phyloP scores from a whole-genome alignment of 2,329 filamentous ascomycete species.

The Dendryphion nanum region DNA sequence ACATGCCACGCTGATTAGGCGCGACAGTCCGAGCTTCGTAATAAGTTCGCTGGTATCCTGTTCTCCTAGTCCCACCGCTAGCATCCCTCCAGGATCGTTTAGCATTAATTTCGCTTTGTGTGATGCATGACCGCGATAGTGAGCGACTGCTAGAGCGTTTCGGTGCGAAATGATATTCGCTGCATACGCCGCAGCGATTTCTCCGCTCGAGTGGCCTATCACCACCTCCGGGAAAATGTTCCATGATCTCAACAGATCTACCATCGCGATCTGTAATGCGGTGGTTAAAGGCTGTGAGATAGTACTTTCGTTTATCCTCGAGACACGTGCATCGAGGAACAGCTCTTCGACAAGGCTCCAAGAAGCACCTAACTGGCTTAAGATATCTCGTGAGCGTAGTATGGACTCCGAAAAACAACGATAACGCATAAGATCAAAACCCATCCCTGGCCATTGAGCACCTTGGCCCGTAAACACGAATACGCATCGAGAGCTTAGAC shows the following conservation, averaged over 20 bases:
- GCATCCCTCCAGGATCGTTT: background rate
- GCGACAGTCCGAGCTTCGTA: background rate
- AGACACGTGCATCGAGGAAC: background rate
- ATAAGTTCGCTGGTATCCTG: background rate
- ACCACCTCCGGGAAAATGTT: conserved; percentile 12
- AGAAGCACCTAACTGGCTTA: conserved; percentile 8
- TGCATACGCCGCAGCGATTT: conserved; percentile 32
- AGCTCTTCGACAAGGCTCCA: conserved; percentile 10
- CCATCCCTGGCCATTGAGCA: conserved; percentile 28
- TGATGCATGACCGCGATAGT: background rate
- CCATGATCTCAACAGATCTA: conserved; percentile 12
- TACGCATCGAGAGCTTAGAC: conserved; percentile 1
- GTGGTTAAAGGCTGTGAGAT: conserved; percentile 15
- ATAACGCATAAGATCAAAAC: conserved; percentile 15
- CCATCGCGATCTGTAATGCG: conserved; percentile 16
- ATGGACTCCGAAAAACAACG: conserved; percentile 11
- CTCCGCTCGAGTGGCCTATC: conserved; percentile 32
- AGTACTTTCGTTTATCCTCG: conserved; percentile 2
- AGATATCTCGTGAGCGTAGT: conserved; percentile 3
- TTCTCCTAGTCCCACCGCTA: background rate
- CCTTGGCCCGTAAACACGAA: conserved; percentile 36
- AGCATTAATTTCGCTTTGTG: background rate
- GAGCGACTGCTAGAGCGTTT: background rate
- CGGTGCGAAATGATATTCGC: conserved; percentile 1
- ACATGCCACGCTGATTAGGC: background rate